These are phyloP conservation scores for Astrothelium macrocarpum DNA, from an alignment of 495 filamentous ascomycete species.

Conservation along the genomic window DNA sequence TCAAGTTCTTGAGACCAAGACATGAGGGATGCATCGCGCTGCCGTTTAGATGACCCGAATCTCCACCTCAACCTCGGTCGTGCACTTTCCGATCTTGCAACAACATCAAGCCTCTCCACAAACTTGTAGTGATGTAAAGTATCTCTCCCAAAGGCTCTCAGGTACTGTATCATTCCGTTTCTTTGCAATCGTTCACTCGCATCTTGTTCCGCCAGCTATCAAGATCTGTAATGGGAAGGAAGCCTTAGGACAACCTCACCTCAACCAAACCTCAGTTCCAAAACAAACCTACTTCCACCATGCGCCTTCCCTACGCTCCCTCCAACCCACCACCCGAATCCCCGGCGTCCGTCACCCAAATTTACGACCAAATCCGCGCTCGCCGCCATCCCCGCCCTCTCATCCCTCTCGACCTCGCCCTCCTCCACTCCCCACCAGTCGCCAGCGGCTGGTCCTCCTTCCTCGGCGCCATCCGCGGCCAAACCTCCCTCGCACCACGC, in stretches of 20 bases:
- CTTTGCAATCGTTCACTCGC: too few relatives aligned
- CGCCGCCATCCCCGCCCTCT: constrained; percentile 25
- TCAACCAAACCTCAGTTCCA: not conserved
- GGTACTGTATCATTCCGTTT: not conserved
- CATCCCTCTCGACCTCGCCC: constrained; percentile 29
- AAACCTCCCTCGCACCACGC: constrained; percentile 22
- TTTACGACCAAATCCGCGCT: constrained; percentile 26
- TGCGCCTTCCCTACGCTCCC: constrained; percentile 32
- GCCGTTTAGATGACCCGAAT: not conserved
- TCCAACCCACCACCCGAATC: constrained; percentile 21
- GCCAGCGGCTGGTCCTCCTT: constrained; percentile 33
- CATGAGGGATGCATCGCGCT: not conserved
- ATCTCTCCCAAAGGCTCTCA: not conserved
- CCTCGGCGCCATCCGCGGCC: constrained; percentile 29
- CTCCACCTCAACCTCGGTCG: constrained; percentile 3
- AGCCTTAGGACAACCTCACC: too few relatives aligned
- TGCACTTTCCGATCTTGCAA: not conserved
- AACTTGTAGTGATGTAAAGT: not conserved
- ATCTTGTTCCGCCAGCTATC: too few relatives aligned
- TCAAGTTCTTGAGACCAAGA: too few relatives aligned
- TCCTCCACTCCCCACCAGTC: constrained; percentile 30
- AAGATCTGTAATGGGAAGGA: too few relatives aligned
- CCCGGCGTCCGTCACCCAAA: constrained; percentile 16
- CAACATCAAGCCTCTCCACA: not conserved
- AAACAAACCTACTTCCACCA: constrained; percentile 14